A percentile compares a stretch with the other conserved stretches of the same genome.
Evolutionary conservation across 2,329 filamentous ascomycete genomes (phyloP).

Genomic region (Ophiostoma pallidulum): DNA sequence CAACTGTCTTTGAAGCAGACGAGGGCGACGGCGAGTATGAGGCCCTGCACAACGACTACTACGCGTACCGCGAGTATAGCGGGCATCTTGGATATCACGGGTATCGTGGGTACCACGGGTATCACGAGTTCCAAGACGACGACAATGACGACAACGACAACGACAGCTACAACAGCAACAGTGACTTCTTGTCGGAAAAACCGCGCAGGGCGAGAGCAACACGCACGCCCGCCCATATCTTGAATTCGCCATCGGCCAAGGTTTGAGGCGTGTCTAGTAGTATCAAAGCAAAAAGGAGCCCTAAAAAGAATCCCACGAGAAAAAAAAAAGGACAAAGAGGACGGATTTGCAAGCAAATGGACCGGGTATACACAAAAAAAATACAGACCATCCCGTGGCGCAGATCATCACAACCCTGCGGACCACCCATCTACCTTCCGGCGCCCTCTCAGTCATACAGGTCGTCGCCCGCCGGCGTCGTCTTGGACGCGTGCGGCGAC

Average conservation of each 20-base stretch:
- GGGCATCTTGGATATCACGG: no score
- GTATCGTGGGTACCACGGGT: no score
- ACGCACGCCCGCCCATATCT: not conserved
- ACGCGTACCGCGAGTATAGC: no score
- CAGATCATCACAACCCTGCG: no score
- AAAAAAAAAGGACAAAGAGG: not conserved
- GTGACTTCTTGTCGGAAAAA: no score
- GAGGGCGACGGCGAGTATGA: not conserved
- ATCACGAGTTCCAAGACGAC: not conserved
- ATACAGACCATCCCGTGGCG: no score
- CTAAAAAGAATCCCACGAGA: not conserved
- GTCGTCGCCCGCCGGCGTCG: not conserved
- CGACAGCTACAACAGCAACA: not conserved
- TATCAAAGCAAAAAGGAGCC: no score
- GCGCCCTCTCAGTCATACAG: conserved; percentile 9
- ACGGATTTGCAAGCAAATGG: not conserved
- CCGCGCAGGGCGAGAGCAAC: not conserved
- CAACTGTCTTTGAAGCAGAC: not conserved
- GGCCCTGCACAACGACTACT: no score
- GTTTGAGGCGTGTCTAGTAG: no score
- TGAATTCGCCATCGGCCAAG: conserved; percentile 9
- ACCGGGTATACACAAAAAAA: no score
- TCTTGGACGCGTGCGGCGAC: conserved; percentile 32
- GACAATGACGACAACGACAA: not conserved
- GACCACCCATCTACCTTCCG: no score